phyloP scores from a whole-genome alignment of 129 eudicot genomes.

The Sambucus nigra region DNA sequence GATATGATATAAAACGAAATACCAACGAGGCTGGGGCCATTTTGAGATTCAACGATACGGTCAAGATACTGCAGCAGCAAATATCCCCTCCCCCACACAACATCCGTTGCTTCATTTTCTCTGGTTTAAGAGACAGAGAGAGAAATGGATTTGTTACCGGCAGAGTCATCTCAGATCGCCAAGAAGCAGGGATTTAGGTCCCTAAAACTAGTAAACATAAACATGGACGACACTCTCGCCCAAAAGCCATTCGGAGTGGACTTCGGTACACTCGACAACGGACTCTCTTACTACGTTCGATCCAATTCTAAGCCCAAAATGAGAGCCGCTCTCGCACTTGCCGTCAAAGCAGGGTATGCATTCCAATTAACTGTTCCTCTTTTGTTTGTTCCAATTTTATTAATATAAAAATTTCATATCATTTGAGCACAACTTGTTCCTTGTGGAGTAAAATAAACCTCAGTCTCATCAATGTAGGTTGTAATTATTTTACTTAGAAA shows the following conservation, averaged over 20 bases:
- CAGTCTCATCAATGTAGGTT: too few species aligned
- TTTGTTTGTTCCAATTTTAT: too few species aligned
- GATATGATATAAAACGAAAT: too few species aligned
- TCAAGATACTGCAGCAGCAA: too few species aligned
- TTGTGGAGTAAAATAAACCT: too few species aligned
- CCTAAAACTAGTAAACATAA: conserved; percentile 54
- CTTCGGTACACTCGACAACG: conserved; percentile 64
- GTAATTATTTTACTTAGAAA: too few species aligned
- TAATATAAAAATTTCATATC: too few species aligned
- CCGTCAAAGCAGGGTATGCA: conserved; percentile 69
- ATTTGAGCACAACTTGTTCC: too few species aligned
- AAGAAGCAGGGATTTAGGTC: conserved; percentile 70
- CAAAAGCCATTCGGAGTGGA: conserved; percentile 65
- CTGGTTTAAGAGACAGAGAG: background rate
- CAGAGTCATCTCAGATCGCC: conserved; percentile 37
- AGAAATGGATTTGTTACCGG: conserved; percentile 74
- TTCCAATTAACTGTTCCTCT: background rate
- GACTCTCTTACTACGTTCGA: conserved; percentile 74
- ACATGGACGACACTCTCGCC: conserved; percentile 40
- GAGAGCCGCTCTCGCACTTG: conserved; percentile 94
- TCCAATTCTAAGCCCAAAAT: conserved; percentile 77
- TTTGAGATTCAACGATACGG: background rate
- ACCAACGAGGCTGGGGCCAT: background rate
- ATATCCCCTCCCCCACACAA: background rate
- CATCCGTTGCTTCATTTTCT: background rate